Evolutionary conservation across 441 rosid genomes (phyloP), one percentile per base, ranked within the genome.

Genomic region (Pelargonium exstipulatum): DNA sequence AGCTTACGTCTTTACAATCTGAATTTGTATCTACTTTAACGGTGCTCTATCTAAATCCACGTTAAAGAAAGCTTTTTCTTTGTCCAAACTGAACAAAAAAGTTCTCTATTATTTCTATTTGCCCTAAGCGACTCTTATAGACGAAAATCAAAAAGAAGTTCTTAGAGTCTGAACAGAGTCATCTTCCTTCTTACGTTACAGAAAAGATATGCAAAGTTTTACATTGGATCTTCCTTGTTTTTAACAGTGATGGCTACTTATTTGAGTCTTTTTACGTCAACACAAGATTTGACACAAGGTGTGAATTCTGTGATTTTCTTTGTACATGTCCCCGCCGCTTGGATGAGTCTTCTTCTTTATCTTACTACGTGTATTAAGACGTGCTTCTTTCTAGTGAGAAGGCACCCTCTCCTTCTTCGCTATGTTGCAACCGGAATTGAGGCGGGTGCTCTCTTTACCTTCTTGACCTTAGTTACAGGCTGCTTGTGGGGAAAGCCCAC

Each of bases 161-260:
- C 2, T 37, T 1, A 37, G 43, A 37, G 43, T 37, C 9, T 37
- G 43, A 24, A 24, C 26, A 24, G 43, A 9, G 43, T 37, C 26
- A 24, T 37, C 43, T 9, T 9, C 43, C 43, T 37, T 9, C 8
- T 37, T 37, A 37, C 8, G 43, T 37, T 37, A 37, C 43, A 37
- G 43, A 37, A 37, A 37, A 37, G 43, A 37, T 37, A 37, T 37
- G 43, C 43, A 37, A 37, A 37, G 43, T 37, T 37, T 37, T 37
- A 37, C 43, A 9, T 37, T 37, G 43, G 43, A 37, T 37, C 8
- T 7, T 37, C 43, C 8, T 55, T 55, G 9, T 55, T 55, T 22
- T 12, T 55, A 55, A 55, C 62, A n/a, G 62, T 55, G 10, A 55
- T 12, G 62, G 62, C 62, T 55, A 55, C 17, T 55, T 22, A 12